These are phyloP conservation scores for Stemphylium beticola DNA, from an alignment of 2,329 filamentous ascomycete genomes.

Conservation along the genomic window DNA sequence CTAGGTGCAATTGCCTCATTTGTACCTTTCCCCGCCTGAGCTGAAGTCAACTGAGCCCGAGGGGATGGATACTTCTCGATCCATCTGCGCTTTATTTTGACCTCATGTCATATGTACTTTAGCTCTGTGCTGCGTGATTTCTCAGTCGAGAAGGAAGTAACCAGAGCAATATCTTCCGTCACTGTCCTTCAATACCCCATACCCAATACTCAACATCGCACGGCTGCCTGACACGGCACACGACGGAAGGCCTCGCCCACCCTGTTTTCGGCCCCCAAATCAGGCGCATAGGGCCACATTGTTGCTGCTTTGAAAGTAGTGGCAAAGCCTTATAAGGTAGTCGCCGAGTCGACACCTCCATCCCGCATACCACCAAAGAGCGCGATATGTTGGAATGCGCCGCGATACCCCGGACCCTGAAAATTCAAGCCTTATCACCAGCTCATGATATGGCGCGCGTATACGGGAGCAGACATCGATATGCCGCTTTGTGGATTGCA, in stretches of 20 bases:
- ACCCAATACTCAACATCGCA: neutral
- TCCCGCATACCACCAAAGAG: slow-evolving; percentile 3
- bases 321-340: slow-evolving; percentile 6
- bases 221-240: slow-evolving; percentile 2
- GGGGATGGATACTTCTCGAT: slow-evolving; percentile 10
- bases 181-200: slow-evolving; percentile 5
- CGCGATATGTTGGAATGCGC: slow-evolving; percentile 2
- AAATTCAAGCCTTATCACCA: slow-evolving; percentile 8
- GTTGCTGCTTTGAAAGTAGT: slow-evolving; percentile 10
- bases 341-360: slow-evolving; percentile 13
- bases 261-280: slow-evolving; percentile 8
- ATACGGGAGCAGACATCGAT: slow-evolving; percentile 4
- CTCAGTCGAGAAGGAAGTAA: too few relatives aligned
- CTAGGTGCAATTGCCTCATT: slow-evolving; percentile 14
- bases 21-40: slow-evolving; percentile 17
- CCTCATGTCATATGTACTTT: too few relatives aligned
- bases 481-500: slow-evolving; percentile 4
- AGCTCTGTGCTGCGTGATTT: too few relatives aligned
- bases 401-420: slow-evolving; percentile 2
- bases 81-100: neutral
- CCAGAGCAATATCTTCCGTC: neutral
- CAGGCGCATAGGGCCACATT: slow-evolving; percentile 11
- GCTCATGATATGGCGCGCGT: slow-evolving; percentile 11
- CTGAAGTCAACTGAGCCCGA: slow-evolving; percentile 20
- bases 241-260: slow-evolving; percentile 13